Percentiles rank a stretch among this genome's conserved stretches.
These are phyloP conservation scores for Clonostachys solani DNA, from an alignment of 2,329 filamentous ascomycete genomes.

Conservation along the genomic window DNA sequence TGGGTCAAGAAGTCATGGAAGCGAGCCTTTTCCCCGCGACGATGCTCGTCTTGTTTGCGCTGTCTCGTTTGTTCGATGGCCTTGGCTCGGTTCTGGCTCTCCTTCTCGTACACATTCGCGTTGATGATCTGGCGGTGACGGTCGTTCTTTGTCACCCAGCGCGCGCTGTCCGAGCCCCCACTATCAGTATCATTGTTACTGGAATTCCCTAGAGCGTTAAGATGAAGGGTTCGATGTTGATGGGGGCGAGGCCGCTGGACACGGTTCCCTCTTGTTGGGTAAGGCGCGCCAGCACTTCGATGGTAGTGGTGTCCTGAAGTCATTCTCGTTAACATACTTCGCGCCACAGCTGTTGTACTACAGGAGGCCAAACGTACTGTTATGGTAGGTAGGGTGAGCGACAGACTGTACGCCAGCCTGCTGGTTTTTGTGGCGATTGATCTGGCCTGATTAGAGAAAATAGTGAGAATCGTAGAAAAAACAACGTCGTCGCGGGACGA, in stretches of 20 bases:
- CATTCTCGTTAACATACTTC: constrained; percentile 5
- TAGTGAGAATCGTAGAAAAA: background rate
- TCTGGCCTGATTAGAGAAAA: constrained; percentile 55
- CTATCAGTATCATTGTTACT: constrained; percentile 25
- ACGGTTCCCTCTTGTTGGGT: constrained; percentile 25
- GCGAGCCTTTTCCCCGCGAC: constrained; percentile 55
- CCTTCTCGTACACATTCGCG: constrained; percentile 70
- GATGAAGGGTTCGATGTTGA: constrained; percentile 55
- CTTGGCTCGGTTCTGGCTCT: constrained; percentile 61
- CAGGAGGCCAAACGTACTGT: too few relatives aligned
- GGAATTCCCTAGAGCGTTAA: constrained; percentile 42
- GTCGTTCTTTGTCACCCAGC: constrained; percentile 69
- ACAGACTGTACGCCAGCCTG: constrained; percentile 28
- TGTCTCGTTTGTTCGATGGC: constrained; percentile 68
- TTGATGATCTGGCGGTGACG: constrained; percentile 83
- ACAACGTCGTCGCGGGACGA: background rate
- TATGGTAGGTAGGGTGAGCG: background rate
- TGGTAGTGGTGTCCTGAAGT: constrained; percentile 22
- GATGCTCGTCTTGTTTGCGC: constrained; percentile 47
- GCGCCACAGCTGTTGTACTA: background rate
- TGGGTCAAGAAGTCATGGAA: constrained; percentile 32
- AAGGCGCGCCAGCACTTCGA: constrained; percentile 23
- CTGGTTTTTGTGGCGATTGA: constrained; percentile 73
- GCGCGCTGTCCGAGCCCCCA: constrained; percentile 20
- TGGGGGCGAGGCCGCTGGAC: constrained; percentile 29